phyloP scores from a whole-genome alignment of 2,329 filamentous ascomycete genomes.

The Aphanoascus verrucosus region DNA sequence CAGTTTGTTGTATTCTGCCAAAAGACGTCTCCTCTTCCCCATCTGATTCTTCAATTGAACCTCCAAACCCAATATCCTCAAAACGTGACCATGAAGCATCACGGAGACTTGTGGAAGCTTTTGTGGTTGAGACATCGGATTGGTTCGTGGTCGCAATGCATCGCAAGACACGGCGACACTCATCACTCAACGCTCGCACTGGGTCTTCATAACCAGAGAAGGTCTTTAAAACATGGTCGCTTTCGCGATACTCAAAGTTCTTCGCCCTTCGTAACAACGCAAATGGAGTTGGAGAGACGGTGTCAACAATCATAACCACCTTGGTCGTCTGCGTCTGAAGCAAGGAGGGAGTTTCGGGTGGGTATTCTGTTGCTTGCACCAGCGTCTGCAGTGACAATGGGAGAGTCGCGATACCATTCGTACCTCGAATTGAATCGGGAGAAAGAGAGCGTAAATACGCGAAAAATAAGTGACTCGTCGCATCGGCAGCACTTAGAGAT shows the following conservation, averaged over 20 bases:
- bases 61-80: conserved; percentile 85
- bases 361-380: conserved; percentile 86
- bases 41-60: conserved; percentile 59
- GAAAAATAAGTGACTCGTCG: conserved; percentile 94
- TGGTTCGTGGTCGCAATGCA: conserved; percentile 84
- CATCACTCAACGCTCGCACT: conserved; percentile 75
- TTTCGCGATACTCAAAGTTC: conserved; percentile 89
- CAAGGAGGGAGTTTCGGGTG: conserved; percentile 64
- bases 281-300: conserved; percentile 89
- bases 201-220: conserved; percentile 88
- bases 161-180: conserved; percentile 81
- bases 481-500: conserved; percentile 67
- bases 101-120: conserved; percentile 60
- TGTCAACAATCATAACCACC: conserved; percentile 93
- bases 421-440: conserved; percentile 58
- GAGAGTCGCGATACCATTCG: conserved; percentile 71
- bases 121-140: conserved; percentile 59
- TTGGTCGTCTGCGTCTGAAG: conserved; percentile 73
- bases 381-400: conserved; percentile 86
- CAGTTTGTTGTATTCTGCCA: conserved; percentile 35
- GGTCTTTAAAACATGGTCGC: conserved; percentile 69
- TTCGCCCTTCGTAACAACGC: conserved; percentile 78
- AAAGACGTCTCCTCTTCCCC: conserved; percentile 32
- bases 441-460: conserved; percentile 85
- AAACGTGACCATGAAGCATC: conserved; percentile 96